These are phyloP conservation scores for Volvariella surrecta DNA, from an alignment of 1,284 basidiomycete species.

Conservation along the genomic window DNA sequence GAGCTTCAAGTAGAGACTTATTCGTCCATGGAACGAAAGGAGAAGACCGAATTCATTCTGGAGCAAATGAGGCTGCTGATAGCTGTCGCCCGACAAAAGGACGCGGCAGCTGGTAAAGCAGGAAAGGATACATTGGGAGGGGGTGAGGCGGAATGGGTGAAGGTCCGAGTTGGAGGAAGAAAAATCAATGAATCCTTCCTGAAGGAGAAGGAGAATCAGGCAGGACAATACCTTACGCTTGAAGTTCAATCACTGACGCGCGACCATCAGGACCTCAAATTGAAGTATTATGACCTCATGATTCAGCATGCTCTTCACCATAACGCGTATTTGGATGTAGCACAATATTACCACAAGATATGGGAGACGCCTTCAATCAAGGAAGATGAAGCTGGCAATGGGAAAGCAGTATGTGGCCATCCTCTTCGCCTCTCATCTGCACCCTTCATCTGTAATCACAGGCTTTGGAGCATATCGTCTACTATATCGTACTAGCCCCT, in stretches of 20 bases:
- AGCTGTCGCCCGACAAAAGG: constrained; percentile 64
- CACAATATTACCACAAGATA: constrained; percentile 92
- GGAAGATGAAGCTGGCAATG: constrained; percentile 66
- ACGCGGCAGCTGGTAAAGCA: constrained; percentile 42
- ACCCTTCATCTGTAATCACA: constrained; percentile 21
- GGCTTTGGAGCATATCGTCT: constrained; percentile 91
- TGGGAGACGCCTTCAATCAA: constrained; percentile 94
- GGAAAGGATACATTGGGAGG: constrained; percentile 54
- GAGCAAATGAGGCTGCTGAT: constrained; percentile 94
- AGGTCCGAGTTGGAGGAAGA: constrained; percentile 84
- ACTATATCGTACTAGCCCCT: constrained; percentile 89
- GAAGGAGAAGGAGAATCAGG: constrained; percentile 84
- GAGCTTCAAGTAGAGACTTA: constrained; percentile 99
- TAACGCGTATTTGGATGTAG: constrained; percentile 85
- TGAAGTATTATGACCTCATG: constrained; percentile 95
- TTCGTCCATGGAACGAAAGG: constrained; percentile 94
- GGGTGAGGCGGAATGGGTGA: constrained; percentile 84
- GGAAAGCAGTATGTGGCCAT: constrained; percentile 52
- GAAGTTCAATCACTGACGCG: constrained; percentile 4
- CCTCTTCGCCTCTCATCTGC: not conserved
- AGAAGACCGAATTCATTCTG: constrained; percentile 97
- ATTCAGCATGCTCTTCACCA: constrained; percentile 87
- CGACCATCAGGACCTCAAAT: constrained; percentile 76
- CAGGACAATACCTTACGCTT: constrained; percentile 26
- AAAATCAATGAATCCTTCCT: constrained; percentile 95